These are phyloP conservation scores for Pichia nanzhaoensis DNA, from an alignment of 805 yeast genomes.

Conservation along the genomic window DNA sequence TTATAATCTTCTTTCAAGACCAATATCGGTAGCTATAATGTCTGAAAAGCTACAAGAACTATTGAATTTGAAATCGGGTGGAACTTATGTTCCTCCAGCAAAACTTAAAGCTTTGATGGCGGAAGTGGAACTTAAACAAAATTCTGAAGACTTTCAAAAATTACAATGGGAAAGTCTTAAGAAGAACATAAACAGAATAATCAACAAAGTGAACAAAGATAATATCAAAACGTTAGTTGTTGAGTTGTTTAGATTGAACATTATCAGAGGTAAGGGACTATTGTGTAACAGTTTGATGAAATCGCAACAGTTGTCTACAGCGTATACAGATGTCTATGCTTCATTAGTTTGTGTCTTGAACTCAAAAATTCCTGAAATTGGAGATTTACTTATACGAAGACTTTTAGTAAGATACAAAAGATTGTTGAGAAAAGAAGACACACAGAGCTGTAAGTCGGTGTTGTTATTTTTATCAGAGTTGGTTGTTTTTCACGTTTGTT, in stretches of 20 bases:
- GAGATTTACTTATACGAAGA: conserved; percentile 48
- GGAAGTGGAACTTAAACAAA: conserved; percentile 12
- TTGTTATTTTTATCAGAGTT: conserved; percentile 53
- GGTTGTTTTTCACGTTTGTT: conserved; percentile 54
- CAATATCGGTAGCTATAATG: conserved; percentile 11
- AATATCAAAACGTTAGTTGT: conserved; percentile 45
- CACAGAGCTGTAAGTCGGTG: conserved; percentile 36
- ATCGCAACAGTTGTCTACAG: conserved; percentile 38
- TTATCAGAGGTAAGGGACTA: conserved; percentile 55
- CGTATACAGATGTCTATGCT: conserved; percentile 44
- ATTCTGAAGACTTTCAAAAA: conserved; percentile 39
- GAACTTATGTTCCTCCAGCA: conserved; percentile 50
- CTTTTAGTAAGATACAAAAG: conserved; percentile 52
- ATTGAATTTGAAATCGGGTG: conserved; percentile 35
- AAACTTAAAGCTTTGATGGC: conserved; percentile 38
- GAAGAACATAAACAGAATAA: conserved; percentile 39
- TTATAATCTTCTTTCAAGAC: too few relatives aligned
- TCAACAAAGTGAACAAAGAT: conserved; percentile 38
- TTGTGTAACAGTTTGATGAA: conserved; percentile 52
- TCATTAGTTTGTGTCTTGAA: conserved; percentile 54
- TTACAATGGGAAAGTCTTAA: conserved; percentile 51
- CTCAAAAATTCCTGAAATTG: conserved; percentile 63
- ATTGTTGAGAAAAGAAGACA: conserved; percentile 43
- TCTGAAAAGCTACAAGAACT: conserved; percentile 29
- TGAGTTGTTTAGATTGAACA: conserved; percentile 49